Conservation (phyloP, 306 rosid species). For the Acacia melanoxylon region DNA sequence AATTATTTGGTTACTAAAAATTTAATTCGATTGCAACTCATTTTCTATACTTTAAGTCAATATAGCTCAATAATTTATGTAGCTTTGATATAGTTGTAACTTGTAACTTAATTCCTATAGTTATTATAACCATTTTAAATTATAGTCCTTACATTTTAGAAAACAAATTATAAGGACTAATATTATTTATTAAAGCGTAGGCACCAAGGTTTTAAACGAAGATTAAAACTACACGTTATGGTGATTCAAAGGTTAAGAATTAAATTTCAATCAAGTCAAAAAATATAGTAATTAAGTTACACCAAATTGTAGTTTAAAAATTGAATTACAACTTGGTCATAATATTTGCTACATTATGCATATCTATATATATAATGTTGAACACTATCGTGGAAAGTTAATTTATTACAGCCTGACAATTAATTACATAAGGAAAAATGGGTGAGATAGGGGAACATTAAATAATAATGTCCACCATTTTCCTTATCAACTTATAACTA, state of each 20-base stretch:
- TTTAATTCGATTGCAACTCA: too few species aligned
- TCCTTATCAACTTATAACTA: too few species aligned
- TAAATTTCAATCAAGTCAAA: too few species aligned
- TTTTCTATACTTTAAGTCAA: rapidly evolving
- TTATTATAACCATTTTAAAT: background rate
- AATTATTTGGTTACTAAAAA: background rate
- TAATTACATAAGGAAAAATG: too few species aligned
- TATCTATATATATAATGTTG: too few species aligned
- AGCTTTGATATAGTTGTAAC: background rate
- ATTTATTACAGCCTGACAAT: too few species aligned
- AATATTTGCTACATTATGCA: background rate
- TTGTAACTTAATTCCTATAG: background rate
- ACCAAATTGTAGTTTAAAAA: background rate
- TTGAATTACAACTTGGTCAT: too few species aligned
- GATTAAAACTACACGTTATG: background rate
- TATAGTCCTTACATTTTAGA: background rate
- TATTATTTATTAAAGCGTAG: background rate
- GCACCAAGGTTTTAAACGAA: background rate
- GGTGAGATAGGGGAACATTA: too few species aligned
- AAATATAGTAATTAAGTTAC: background rate
- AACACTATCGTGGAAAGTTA: background rate
- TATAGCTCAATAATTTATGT: background rate
- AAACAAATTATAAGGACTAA: background rate
- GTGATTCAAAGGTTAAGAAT: too few species aligned
- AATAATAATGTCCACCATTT: too few species aligned